Evolutionary conservation across 768 basidiomycete genomes (phyloP), one percentile per base, ranked within the genome.

Genomic region (Hericium alpestre): DNA sequence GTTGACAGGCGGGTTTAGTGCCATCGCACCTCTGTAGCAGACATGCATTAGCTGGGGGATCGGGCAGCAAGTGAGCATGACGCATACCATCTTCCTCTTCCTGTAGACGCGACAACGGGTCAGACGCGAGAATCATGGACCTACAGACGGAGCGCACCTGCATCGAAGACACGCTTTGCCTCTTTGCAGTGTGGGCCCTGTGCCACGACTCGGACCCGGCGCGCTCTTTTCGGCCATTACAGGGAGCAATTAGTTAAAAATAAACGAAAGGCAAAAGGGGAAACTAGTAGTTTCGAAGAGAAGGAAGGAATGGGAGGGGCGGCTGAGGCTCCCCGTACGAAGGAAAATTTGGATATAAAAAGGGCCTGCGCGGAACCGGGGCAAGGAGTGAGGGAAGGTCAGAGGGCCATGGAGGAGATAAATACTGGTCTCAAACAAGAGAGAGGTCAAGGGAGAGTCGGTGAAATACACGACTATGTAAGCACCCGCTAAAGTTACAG

Each of bases 1-100:
- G 88, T 60, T 86, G 84, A 60, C 88, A 90, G 12, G 86, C 78
- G 27, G 88, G 88, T 67, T 87, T 89, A 49, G 65, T 65, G 59
- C 87, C 88, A 65, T 90, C 88, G 66, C 88, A 90, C 70, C 86
- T 78, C 88, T 90, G 38, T 53, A 25, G 6, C 13, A 40, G 25
- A 32, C 40, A 15, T 46, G 50, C 32, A 53, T 32, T 11, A 53
- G n/a, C 12, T 1, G 2, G n/a, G 47, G 12, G 6, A 12, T 18
- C 22, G 32, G 13, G 10, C 5, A 43, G 22, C 39, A 52, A 51
- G 16, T 4, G 18, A 18, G 2, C 13, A 6, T n/a, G 12, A 1
- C 11, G 9, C n/a, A 54, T 51, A 63, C 62, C 62, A 63, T 63
- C 55, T 63, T 63, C 41, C 62, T 49, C 55, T 63, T 63, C 49